A percentile compares a stretch with the other conserved stretches of the same genome.
Conservation (phyloP, 2,329 filamentous ascomycete genomes). For the Stagonosporopsis cucurbitacearum region DNA sequence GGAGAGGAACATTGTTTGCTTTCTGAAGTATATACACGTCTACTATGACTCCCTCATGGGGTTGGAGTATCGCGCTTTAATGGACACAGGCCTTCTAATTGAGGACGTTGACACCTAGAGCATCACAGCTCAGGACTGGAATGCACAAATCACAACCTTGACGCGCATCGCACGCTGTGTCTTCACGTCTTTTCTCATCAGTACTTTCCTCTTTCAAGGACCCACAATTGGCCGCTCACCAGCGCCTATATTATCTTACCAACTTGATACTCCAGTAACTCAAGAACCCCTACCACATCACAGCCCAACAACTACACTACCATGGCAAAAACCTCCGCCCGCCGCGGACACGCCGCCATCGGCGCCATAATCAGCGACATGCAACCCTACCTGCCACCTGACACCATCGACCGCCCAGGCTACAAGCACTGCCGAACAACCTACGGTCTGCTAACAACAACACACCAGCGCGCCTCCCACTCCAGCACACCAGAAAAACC, state of each 20-base stretch:
- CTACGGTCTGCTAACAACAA: conserved; percentile 27
- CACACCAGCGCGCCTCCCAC: conserved; percentile 18
- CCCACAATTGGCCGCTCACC: not conserved
- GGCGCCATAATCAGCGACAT: conserved; percentile 29
- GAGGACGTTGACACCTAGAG: not conserved
- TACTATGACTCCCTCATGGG: not conserved
- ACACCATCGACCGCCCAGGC: conserved; percentile 18
- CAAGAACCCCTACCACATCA: not conserved
- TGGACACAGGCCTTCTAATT: not conserved
- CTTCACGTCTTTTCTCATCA: not conserved
- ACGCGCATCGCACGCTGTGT: not conserved
- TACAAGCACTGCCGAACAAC: conserved; percentile 28
- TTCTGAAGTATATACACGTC: not conserved
- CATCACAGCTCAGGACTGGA: not conserved
- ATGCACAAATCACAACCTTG: not conserved
- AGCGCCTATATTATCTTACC: not conserved
- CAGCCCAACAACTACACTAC: no score
- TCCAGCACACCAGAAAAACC: conserved; percentile 19
- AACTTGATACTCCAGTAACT: not conserved
- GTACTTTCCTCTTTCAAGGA: not conserved
- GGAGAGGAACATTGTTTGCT: not conserved
- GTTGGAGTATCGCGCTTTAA: not conserved
- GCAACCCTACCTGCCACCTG: conserved; percentile 25
- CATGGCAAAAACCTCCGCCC: conserved; percentile 3
- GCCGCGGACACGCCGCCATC: conserved; percentile 24